These are phyloP conservation scores for Phytopythium oedochilum DNA, from an alignment of 352 stramenopile genomes.

Conservation along the genomic window DNA sequence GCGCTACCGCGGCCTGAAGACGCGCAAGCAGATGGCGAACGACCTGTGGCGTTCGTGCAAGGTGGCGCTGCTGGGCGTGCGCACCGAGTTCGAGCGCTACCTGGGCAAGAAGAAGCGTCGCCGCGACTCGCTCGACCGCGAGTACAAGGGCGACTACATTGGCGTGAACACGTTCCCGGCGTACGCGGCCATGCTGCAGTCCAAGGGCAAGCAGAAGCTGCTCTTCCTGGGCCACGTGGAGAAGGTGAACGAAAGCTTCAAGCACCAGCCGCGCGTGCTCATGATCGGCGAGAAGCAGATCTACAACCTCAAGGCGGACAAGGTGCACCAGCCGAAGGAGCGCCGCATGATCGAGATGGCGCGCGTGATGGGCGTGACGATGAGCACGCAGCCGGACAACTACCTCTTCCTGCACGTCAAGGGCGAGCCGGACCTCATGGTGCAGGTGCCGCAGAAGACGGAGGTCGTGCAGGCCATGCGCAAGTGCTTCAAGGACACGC, in stretches of 20 bases:
- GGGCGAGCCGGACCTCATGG: constrained; percentile 66
- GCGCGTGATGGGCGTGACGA: constrained; percentile 49
- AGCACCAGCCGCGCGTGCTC: constrained; percentile 70
- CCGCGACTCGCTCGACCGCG: constrained; percentile 69
- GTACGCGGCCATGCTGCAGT: constrained; percentile 59
- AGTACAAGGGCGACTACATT: constrained; percentile 79
- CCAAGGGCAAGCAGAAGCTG: constrained; percentile 54
- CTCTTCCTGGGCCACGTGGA: constrained; percentile 65
- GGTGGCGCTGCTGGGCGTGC: constrained; percentile 65
- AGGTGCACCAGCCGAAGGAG: constrained; percentile 80
- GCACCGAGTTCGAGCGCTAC: constrained; percentile 82
- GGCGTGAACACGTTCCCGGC: constrained; percentile 63
- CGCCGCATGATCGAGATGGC: constrained; percentile 64
- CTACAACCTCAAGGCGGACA: constrained; percentile 85
- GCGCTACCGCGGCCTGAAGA: constrained; percentile 69
- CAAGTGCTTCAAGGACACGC: constrained; percentile 53
- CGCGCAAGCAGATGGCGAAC: constrained; percentile 59
- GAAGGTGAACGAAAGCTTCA: constrained; percentile 84
- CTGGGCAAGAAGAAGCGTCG: constrained; percentile 84
- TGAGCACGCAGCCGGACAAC: constrained; percentile 80
- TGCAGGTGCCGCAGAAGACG: constrained; percentile 73
- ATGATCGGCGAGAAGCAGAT: constrained; percentile 71
- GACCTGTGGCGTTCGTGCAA: constrained; percentile 72
- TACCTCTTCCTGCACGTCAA: constrained; percentile 78
- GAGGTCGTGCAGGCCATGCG: constrained; percentile 74